Base-by-base conservation (phyloP, 208 protist genomes). In the Leishmania major region DNA sequence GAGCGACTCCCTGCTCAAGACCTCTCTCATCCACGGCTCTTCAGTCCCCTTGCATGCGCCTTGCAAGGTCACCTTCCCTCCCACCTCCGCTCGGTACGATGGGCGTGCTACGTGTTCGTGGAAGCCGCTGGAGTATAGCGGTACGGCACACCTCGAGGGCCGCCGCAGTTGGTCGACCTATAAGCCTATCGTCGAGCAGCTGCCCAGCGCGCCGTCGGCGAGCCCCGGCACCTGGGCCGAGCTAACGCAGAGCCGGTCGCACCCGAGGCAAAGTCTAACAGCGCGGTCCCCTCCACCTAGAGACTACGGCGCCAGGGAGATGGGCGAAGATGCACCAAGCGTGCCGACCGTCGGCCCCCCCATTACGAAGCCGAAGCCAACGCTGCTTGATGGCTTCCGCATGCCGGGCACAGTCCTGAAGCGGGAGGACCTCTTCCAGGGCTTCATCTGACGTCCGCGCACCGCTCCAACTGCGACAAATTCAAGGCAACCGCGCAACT, bases 341-440 rank as follows among this genome's bases (percentile, higher is more conserved):
- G 3, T 53, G 10, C 70, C 43, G 28, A 51, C 7, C 28, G 3
- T 25, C 45, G 13, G 28, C 15, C 13, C 45, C 22, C 3, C 70
- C 43, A 74, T 51, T 19, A 2, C 73, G 3, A 59, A 43, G 1
- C 19, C n/a, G 53, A 60, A 43, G 51, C 17, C 73, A 62, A 47
- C 51, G 15, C 57, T 86, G 3, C 53, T 83, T 28, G 78, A 78
- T 0, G 83, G 83, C 3, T 86, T 86, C 45, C 74, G 83, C 53
- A 86, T 86, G 83, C 78, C 83, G 8, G 57, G n/a, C 3, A 86
- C 78, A 13, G 40, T 82, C 4, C 60, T 86, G n/a, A 86, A 79
- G 67, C 83, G 83, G 0, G 78, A 82, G n/a, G 83, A 86, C 47
- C 67, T 86, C 31, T 86, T 86, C 17, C 78, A 83, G 57, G 83